Base-by-base conservation (phyloP, 352 stramenopile genomes). In the Thalassiosira exigua region DNA sequence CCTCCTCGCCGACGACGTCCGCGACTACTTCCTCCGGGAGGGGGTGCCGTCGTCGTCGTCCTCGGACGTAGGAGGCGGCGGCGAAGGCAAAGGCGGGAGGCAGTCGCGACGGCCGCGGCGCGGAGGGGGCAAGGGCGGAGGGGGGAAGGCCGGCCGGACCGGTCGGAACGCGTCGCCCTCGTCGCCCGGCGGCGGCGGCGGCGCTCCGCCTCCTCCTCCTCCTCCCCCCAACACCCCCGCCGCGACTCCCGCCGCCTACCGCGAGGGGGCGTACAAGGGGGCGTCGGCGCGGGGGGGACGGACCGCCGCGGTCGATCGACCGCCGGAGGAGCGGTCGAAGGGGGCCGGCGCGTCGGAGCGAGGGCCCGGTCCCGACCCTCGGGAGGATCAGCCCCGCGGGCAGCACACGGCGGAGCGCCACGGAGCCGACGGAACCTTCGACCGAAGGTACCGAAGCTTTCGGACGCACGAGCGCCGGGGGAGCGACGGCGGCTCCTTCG, bases 1-100 rank as follows among this genome's bases (percentile, higher is more conserved):
- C 57, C 72, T 81, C 48, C 64, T 81, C 14, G 72, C 72, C 9
- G 64, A 75, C 39, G 72, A 81, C 59, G 72, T 81, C 0, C 41
- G 52, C 9, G 72, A 81, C 33, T 81, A 81, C 52, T 81, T 81
- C 36, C 58, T 66, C 29, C 72, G 72, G 9, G 72, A 81, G 36
- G 60, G 70, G 7, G 70, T 71, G 11, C 19, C 36, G 21, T 24
- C 24, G 24, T 7, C 2, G 27, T 27, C 57, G 14, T 44, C 14
- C 17, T 65, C 53, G n/a, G 41, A 39, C 9, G 48, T 0, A 12
- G 26, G 9, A 27, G 39, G 26, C 22, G 26, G n/a, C 27, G 4
- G 29, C 29, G 54, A 62, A 32, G 29, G 29, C 27, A 14, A 44
- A 44, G 7, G 14, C 36, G 36, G 7, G 36, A 44, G 36, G 36